A percentile compares a stretch with the other conserved stretches of the same genome.
Conservation (phyloP, 176 grass and related monocot genomes). For the Avena sativa region DNA sequence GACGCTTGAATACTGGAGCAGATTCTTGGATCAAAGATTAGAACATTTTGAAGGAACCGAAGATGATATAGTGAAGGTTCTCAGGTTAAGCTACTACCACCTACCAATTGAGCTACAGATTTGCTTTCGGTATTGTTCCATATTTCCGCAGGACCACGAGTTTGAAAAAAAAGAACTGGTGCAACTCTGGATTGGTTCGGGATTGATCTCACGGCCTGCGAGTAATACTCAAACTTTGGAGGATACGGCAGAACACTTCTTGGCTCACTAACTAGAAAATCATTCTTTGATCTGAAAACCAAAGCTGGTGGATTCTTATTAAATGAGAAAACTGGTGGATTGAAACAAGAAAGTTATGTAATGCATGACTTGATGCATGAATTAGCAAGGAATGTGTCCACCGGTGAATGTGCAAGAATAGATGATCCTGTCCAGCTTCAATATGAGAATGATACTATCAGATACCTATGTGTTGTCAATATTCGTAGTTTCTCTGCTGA, state of each 20-base stretch:
- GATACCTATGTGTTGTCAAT: not conserved
- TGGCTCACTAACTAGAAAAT: conserved; percentile 56
- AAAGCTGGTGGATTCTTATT: not conserved
- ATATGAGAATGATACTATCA: not conserved
- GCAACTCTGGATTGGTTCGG: conserved; percentile 55
- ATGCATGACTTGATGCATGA: conserved; percentile 59
- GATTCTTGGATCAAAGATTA: conserved; percentile 34
- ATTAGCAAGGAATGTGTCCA: conserved; percentile 42
- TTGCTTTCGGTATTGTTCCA: conserved; percentile 66
- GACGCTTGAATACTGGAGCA: conserved; percentile 21
- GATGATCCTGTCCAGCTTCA: not conserved
- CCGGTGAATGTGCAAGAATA: conserved; percentile 39
- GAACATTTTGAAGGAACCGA: conserved; percentile 35
- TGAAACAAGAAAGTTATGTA: not conserved
- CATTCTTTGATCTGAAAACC: conserved; percentile 51
- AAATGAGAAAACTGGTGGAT: no score
- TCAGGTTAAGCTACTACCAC: conserved; percentile 55
- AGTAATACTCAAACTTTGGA: not conserved
- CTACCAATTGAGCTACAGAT: conserved; percentile 49
- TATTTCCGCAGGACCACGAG: conserved; percentile 38
- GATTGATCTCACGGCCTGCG: conserved; percentile 31
- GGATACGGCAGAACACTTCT: conserved; percentile 35
- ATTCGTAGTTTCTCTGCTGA: not conserved
- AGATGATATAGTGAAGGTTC: conserved; percentile 41
- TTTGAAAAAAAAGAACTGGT: conserved; percentile 44